Conservation (phyloP, 83 land plant genomes). For the Thuja plicata region DNA sequence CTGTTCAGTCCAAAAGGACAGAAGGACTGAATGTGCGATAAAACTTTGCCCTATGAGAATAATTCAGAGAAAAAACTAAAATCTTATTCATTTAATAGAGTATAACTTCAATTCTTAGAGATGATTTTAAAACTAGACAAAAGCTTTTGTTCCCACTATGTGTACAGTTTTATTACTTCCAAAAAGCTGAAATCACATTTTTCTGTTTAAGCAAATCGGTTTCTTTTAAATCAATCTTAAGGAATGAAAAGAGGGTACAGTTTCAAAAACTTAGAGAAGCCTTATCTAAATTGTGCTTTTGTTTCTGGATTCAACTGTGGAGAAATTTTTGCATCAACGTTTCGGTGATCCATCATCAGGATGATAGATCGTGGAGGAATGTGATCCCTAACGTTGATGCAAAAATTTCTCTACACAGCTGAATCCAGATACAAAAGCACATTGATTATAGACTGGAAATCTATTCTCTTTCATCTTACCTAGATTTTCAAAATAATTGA, state of each 20-base stretch:
- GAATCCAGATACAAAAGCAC: too few species aligned
- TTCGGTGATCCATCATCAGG: too few species aligned
- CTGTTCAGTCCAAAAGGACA: not conserved
- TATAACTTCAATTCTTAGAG: too few species aligned
- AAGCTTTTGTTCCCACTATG: not conserved
- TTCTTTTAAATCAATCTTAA: not conserved
- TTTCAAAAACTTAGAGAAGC: not conserved
- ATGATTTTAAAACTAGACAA: not conserved
- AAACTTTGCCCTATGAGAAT: not conserved
- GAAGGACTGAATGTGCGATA: not conserved
- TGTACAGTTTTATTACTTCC: not conserved
- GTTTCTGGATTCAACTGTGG: too few species aligned
- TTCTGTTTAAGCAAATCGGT: not conserved
- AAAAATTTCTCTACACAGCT: too few species aligned
- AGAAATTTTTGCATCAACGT: too few species aligned
- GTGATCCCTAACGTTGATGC: too few species aligned
- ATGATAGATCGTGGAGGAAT: too few species aligned
- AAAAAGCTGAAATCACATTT: not conserved
- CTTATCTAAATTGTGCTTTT: not conserved
- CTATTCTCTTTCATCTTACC: too few species aligned
- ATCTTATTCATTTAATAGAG: too few species aligned
- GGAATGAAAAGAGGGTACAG: not conserved
- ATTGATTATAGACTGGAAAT: too few species aligned
- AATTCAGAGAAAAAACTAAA: not conserved
- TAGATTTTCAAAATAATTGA: not conserved